Evolutionary conservation across 129 eudicot genomes (phyloP).

Genomic region (Tagetes patula): DNA sequence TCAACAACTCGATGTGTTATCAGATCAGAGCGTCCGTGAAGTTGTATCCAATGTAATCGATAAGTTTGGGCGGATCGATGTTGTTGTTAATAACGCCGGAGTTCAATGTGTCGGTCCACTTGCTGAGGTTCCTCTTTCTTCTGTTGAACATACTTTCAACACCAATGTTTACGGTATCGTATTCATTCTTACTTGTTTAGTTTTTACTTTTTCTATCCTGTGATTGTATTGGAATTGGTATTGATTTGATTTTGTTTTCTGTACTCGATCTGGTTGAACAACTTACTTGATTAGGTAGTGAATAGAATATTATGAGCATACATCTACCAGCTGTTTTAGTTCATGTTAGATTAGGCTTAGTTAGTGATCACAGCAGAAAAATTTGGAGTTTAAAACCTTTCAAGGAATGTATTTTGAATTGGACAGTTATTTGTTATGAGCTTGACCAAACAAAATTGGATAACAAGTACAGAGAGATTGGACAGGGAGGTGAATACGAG

Average conservation of each 20-base stretch:
- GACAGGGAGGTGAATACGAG: neutral
- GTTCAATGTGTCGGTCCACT: constrained; percentile 93
- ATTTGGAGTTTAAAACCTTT: no score
- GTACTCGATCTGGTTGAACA: neutral
- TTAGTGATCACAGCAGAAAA: no score
- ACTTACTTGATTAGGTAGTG: no score
- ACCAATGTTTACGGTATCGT: constrained; percentile 80
- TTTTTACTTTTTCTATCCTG: neutral
- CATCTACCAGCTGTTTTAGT: no score
- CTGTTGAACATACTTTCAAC: constrained; percentile 61
- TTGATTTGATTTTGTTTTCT: neutral
- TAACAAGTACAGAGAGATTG: neutral
- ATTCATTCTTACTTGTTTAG: no score
- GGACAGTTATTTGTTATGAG: neutral
- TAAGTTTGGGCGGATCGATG: constrained; percentile 68
- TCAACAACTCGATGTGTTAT: constrained; percentile 67
- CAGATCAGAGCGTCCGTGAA: constrained; percentile 54
- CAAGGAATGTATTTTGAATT: neutral
- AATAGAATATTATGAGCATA: no score
- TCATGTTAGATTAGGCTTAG: no score
- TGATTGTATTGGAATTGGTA: neutral
- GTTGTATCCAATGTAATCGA: constrained; percentile 54
- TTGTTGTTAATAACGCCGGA: constrained; percentile 88
- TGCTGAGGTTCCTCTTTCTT: constrained; percentile 72
- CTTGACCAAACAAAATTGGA: neutral